Percentiles rank a stretch among this genome's conserved stretches.
Evolutionary conservation across 768 basidiomycete species (phyloP).

Genomic region (Mycena floridula): DNA sequence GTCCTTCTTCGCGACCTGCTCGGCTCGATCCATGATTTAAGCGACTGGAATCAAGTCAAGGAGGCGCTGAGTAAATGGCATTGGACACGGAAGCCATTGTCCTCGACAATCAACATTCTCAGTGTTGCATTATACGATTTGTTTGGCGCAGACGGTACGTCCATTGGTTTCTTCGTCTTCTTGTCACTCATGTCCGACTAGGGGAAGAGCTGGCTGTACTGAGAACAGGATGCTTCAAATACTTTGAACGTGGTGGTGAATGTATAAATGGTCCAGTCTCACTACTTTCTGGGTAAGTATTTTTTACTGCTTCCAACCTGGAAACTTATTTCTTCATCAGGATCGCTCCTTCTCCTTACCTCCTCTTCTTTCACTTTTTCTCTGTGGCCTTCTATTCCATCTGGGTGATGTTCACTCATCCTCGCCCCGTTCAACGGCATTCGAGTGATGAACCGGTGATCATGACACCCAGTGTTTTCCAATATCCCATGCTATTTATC

Average conservation of each 20-base stretch:
- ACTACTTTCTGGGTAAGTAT: constrained; percentile 75
- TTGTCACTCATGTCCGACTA: constrained; percentile 17
- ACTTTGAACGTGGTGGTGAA: constrained; percentile 91
- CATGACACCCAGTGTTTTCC: constrained; percentile 41
- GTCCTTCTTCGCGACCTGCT: constrained; percentile 66
- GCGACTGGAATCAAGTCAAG: constrained; percentile 47
- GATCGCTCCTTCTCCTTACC: constrained; percentile 68
- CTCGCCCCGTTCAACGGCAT: constrained; percentile 18
- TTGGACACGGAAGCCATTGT: constrained; percentile 78
- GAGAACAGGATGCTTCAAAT: constrained; percentile 89
- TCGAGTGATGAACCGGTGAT: constrained; percentile 32
- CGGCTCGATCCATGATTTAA: constrained; percentile 22
- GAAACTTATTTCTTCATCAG: constrained; percentile 30
- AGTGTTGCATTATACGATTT: constrained; percentile 91
- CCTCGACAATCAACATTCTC: constrained; percentile 87
- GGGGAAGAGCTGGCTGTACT: constrained; percentile 59
- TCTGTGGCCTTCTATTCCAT: constrained; percentile 92
- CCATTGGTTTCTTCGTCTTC: neutral
- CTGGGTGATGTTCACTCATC: constrained; percentile 77
- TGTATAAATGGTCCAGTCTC: constrained; percentile 86
- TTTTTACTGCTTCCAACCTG: neutral
- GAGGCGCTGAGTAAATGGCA: constrained; percentile 66
- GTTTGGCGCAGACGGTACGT: constrained; percentile 72
- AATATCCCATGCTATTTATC: constrained; percentile 64
- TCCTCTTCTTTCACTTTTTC: constrained; percentile 92